Conservation (phyloP, 305 asterid genomes). For the Solanum chacoense region DNA sequence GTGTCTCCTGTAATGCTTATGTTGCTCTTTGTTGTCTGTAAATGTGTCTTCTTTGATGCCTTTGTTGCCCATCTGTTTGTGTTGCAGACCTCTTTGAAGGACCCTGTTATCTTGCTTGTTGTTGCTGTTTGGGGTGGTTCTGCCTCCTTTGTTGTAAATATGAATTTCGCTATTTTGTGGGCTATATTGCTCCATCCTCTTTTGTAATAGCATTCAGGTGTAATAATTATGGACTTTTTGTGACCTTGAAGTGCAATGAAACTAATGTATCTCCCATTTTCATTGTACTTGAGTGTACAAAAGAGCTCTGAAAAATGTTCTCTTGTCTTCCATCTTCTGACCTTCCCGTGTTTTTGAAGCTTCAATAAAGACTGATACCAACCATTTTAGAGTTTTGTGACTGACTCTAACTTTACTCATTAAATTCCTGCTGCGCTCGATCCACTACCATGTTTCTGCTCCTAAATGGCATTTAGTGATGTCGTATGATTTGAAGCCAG, state of each 20-base stretch:
- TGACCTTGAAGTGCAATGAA: not conserved
- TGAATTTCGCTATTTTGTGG: not conserved
- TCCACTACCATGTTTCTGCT: not conserved
- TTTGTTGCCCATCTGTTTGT: not conserved
- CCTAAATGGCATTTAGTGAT: not conserved
- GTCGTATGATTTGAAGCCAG: not conserved
- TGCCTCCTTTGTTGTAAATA: not conserved
- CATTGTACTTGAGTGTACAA: not conserved
- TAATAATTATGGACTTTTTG: not conserved
- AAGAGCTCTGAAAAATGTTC: not conserved
- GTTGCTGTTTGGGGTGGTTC: not conserved
- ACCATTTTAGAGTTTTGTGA: not conserved
- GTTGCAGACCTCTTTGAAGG: not conserved
- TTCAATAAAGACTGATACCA: not conserved
- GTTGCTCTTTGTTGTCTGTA: not conserved
- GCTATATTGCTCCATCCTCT: not conserved
- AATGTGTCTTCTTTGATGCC: not conserved
- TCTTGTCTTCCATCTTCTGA: not conserved
- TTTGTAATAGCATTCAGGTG: not conserved
- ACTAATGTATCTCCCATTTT: not conserved
- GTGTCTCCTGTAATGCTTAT: not conserved
- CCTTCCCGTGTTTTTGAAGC: not conserved
- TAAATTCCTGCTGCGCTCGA: not conserved
- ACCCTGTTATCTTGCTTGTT: not conserved
- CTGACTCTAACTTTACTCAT: not conserved